phyloP scores from a whole-genome alignment of 1,284 basidiomycete genomes.

The Quambalaria eucalypti region DNA sequence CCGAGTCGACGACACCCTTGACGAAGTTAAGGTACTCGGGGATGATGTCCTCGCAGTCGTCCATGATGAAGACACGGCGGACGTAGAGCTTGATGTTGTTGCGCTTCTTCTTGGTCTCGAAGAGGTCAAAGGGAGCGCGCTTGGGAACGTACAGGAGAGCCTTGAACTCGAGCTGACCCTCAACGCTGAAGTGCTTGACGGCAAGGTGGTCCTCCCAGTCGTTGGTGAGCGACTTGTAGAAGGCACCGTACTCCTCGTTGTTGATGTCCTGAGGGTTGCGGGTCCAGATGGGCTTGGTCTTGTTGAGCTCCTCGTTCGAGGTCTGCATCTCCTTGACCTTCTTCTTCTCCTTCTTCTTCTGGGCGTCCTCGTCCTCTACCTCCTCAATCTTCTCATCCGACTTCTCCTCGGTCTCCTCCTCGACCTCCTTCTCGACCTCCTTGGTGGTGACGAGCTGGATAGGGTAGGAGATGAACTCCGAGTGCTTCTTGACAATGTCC shows the following conservation, averaged over 20 bases:
- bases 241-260: constrained; percentile 82
- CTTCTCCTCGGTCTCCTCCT: constrained; percentile 60
- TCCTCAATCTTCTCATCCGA: constrained; percentile 64
- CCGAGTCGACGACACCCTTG: constrained; percentile 91
- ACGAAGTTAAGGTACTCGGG: constrained; percentile 99
- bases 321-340: constrained; percentile 62
- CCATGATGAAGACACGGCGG: constrained; percentile 99
- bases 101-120: constrained; percentile 99
- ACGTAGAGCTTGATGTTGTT: constrained; percentile 99
- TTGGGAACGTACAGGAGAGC: constrained; percentile 87
- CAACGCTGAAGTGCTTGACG: constrained; percentile 99
- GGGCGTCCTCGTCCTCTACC: constrained; percentile 71
- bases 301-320: constrained; percentile 94
- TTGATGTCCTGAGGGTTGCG: constrained; percentile 90
- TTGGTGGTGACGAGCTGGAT: constrained; percentile 98
- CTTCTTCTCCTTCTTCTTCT: constrained; percentile 71
- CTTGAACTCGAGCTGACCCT: constrained; percentile 99
- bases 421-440: constrained; percentile 87
- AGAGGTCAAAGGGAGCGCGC: constrained; percentile 83
- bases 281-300: constrained; percentile 99
- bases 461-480: constrained; percentile 99
- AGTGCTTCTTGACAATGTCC: constrained; percentile 99
- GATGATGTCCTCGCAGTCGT: constrained; percentile 99
- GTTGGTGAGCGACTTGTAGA: constrained; percentile 99
- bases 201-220: constrained; percentile 98